A percentile compares a stretch with the other conserved stretches of the same genome.
These are phyloP conservation scores for Pseudevernia furfuracea DNA, from an alignment of 495 filamentous ascomycete genomes.

Conservation along the genomic window DNA sequence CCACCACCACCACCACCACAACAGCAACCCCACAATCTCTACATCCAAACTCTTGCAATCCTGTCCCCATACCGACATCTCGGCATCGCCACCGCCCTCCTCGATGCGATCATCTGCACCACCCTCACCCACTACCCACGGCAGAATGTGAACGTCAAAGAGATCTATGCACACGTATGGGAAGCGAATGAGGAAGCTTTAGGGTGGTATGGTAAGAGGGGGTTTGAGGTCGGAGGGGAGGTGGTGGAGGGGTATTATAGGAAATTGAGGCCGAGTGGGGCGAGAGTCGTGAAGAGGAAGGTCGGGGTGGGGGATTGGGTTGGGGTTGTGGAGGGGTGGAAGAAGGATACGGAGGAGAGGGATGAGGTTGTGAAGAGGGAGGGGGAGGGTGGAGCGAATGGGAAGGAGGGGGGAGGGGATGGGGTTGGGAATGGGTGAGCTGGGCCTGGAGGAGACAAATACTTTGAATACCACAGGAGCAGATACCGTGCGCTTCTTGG, in stretches of 20 bases:
- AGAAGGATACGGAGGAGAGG: not conserved
- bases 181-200: slow-evolving; percentile 80
- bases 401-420: not conserved
- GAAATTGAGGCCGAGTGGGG: slow-evolving; percentile 70
- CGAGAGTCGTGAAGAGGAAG: slow-evolving; percentile 60
- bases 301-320: slow-evolving; percentile 27
- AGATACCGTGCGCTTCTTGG: not conserved
- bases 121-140: slow-evolving; percentile 29
- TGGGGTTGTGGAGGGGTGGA: not conserved
- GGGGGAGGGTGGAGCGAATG: not conserved
- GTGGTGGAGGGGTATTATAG: slow-evolving; percentile 74
- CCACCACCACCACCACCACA: slow-evolving; percentile 30
- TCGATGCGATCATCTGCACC: slow-evolving; percentile 49
- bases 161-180: slow-evolving; percentile 87
- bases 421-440: not conserved
- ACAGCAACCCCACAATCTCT: slow-evolving; percentile 42
- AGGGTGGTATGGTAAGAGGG: slow-evolving; percentile 77
- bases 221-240: slow-evolving; percentile 56
- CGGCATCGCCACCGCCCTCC: slow-evolving; percentile 69
- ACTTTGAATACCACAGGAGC: not conserved
- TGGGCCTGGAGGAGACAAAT: not conserved
- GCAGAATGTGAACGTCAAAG: slow-evolving; percentile 38
- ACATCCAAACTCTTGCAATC: slow-evolving; percentile 79
- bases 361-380: not conserved
- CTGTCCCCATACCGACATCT: slow-evolving; percentile 74